Evolutionary conservation across 2,329 filamentous ascomycete genomes (phyloP), one percentile per base, ranked within the genome.

Genomic region (Ilyonectria mors-panacis): DNA sequence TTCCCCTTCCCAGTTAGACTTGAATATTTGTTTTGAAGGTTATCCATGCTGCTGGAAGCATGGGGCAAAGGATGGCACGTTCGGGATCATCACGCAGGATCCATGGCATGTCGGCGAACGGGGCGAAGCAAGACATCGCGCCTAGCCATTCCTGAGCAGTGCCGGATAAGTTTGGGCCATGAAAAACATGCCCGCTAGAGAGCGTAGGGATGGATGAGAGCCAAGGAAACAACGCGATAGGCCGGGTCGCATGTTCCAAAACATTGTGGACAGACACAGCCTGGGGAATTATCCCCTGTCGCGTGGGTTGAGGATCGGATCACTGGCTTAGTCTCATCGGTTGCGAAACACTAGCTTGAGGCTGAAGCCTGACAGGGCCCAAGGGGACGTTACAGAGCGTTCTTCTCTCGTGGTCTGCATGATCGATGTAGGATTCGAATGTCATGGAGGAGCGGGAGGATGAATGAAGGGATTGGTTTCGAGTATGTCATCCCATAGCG

Each of bases 261-360:
- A 56, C 39, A n/a, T 44, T 26, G 23, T 2, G n/a, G 17, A 9
- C 30, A 55, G 21, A 10, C 39, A 51, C 42, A 45, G 44, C 35
- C 26, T 26, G 42, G 57, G 60, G 63, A 62, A 72, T 69, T 61
- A 42, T 63, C 23, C 68, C 68, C 23, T 63, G 61, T 62, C 51
- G 39, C 23, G 63, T 51, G 50, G 26, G 28, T 65, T 55, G 42
- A 56, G 42, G 54, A 67, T 69, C 64, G 65, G 54, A 56, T 61
- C 51, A 70, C 51, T n/a, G 39, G 12, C 51, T 42, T 59, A 39
- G 54, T 59, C 61, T 69, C 63, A 66, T 53, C 21, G 65, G 48
- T 30, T 63, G 17, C 55, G 62, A 70, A 67, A 69, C 57, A 26
- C 55, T 56, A 58, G 67, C 58, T 67, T 30, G 61, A 72, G 60